A percentile compares a stretch with the other conserved stretches of the same genome.
phyloP scores from a whole-genome alignment of 257 asterid genomes.

The Mitragyna speciosa region DNA sequence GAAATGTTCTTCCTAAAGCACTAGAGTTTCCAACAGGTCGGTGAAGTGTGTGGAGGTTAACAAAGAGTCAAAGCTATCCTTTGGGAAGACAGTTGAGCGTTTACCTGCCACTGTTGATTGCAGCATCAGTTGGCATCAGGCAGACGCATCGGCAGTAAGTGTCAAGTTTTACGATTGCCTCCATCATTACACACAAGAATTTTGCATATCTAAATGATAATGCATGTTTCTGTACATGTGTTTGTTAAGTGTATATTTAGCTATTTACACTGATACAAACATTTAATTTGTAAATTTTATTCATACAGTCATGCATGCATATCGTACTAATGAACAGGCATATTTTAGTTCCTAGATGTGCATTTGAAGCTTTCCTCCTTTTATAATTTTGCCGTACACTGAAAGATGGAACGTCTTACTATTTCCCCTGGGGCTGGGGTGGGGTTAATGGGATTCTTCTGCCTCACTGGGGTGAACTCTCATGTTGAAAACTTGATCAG shows the following conservation, averaged over 20 bases:
- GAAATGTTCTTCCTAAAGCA: neutral
- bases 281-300: neutral
- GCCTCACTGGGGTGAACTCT: neutral
- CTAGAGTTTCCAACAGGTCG: constrained; percentile 48
- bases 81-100: constrained; percentile 86
- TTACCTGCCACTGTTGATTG: constrained; percentile 51
- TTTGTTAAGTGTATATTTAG: neutral
- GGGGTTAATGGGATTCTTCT: neutral
- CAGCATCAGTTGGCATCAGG: constrained; percentile 96
- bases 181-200: neutral
- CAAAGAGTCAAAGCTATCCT: constrained; percentile 78
- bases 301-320: neutral
- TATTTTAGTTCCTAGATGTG: neutral
- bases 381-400: no score
- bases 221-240: neutral
- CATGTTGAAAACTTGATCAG: constrained; percentile 35
- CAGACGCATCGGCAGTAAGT: constrained; percentile 73
- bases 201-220: neutral
- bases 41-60: constrained; percentile 93
- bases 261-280: neutral
- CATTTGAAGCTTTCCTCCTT: neutral
- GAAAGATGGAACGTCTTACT: no score
- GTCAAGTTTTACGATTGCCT: neutral
- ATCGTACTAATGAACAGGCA: neutral
- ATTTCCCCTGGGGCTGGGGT: neutral